A percentile compares a stretch with the other conserved stretches of the same genome.
These are phyloP conservation scores for Alternaria sp. DNA, from an alignment of 2,329 filamentous ascomycete genomes.

Conservation along the genomic window DNA sequence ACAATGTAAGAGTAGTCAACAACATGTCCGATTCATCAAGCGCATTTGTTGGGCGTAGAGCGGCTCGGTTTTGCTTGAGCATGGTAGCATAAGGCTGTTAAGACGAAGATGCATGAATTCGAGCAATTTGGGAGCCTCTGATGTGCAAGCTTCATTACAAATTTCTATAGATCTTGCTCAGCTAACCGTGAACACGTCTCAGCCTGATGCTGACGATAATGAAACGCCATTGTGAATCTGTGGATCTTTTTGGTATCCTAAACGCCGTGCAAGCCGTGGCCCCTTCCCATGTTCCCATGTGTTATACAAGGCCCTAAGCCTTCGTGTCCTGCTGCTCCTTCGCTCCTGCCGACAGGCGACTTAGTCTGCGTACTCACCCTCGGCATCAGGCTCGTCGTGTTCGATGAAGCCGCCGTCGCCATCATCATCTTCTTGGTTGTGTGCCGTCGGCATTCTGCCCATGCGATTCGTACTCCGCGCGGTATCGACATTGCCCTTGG, in stretches of 20 bases:
- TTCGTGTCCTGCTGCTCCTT: neutral
- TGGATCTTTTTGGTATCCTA: slow-evolving; percentile 27
- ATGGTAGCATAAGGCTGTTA: slow-evolving; percentile 10
- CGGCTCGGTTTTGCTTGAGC: slow-evolving; percentile 17
- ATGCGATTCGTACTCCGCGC: slow-evolving; percentile 38
- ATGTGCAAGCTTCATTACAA: slow-evolving; percentile 2
- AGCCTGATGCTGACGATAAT: slow-evolving; percentile 4
- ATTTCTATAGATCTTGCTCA: slow-evolving; percentile 2
- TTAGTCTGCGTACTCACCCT: slow-evolving; percentile 48
- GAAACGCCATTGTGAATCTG: slow-evolving; percentile 19
- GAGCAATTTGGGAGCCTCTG: neutral
- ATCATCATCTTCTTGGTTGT: slow-evolving; percentile 31
- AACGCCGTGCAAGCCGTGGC: slow-evolving; percentile 37
- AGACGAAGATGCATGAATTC: neutral
- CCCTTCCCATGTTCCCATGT: slow-evolving; percentile 16
- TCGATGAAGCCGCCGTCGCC: slow-evolving; percentile 51
- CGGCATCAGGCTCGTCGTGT: slow-evolving; percentile 51
- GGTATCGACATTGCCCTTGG: slow-evolving; percentile 48
- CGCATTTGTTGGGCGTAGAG: slow-evolving; percentile 18
- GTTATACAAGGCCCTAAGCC: slow-evolving; percentile 24
- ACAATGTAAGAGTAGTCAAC: slow-evolving; percentile 71
- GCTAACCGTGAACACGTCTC: slow-evolving; percentile 5
- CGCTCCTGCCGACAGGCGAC: neutral
- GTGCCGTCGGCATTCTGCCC: slow-evolving; percentile 33
- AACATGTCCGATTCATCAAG: slow-evolving; percentile 6